Evolutionary conservation across 177 flowering plant species (phyloP), one percentile per base, ranked within the genome.

Genomic region (Vitis hybrid): DNA sequence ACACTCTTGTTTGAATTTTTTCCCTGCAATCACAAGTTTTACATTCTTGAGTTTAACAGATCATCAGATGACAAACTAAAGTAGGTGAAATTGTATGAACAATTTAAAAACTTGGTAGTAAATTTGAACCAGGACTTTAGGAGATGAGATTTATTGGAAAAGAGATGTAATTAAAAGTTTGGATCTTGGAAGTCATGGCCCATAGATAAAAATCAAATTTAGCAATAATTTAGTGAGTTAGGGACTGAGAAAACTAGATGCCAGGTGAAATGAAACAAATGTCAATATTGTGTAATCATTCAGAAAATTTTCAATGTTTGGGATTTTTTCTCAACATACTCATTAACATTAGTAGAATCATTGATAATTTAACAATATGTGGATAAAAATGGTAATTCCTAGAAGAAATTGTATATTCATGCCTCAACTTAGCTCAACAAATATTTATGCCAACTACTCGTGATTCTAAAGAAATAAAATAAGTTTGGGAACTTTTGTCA

Each of bases 11-110:
- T 77, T 51, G 64, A 49, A 67, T 62, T 76, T 33, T 63, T 81
- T 57, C 83, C 93, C 95, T 90, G 89, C 66, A 83, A 70, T 62
- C 5, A 66, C 58, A 70, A 62, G 67, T 16, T 19, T 20, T 3
- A 67, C 18, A 19, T 5, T 0, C 18, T 71, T 26, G 62, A 15
- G 18, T 10, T 18, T 16, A 13, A 14, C 19, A 16, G 33, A 60
- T 33, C 3, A 5, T 20, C 31, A 20, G 11, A 52, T 33, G 22
- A 16, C 12, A 5, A 33, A 2, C 61, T 50, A 15, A 29, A 61
- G 12, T 16, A 7, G 8, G 20, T 14, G 49, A 61, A 16, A 10
- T 61, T 16, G 19, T 16, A 22, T 48, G 14, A 3, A 20, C 65
- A 16, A 31, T 8, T 51, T 18, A 26, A 62, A 62, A 29, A 4